These are phyloP conservation scores for Daldinia bambusicola DNA, from an alignment of 495 filamentous ascomycete genomes.

Conservation along the genomic window DNA sequence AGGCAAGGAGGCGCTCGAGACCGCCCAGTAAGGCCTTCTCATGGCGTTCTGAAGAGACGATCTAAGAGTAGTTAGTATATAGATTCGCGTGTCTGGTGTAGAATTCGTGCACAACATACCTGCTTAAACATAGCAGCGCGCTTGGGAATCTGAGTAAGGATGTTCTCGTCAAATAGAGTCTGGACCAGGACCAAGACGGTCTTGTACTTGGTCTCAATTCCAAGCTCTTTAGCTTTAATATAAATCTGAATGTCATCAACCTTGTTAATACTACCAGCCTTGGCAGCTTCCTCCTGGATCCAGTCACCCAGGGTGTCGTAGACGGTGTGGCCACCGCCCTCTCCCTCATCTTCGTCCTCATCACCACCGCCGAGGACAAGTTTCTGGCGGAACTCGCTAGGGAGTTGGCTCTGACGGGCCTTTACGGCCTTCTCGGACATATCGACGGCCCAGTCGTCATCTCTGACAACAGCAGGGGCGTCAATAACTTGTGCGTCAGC, in stretches of 20 bases:
- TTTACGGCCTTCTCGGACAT: conserved; percentile 94
- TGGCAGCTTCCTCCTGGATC: conserved; percentile 79
- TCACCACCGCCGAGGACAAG: conserved; percentile 80
- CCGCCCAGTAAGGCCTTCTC: conserved; percentile 98
- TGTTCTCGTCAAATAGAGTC: conserved; percentile 91
- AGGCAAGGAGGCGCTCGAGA: conserved; percentile 85
- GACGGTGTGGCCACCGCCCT: conserved; percentile 76
- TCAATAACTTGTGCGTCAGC: conserved; percentile 81
- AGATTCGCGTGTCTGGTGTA: background rate
- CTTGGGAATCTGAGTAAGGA: conserved; percentile 79
- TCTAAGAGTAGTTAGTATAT: conserved; percentile 60
- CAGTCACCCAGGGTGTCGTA: conserved; percentile 96
- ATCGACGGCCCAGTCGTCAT: conserved; percentile 94
- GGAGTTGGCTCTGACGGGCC: conserved; percentile 89
- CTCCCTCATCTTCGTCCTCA: conserved; percentile 83
- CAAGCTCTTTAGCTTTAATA: conserved; percentile 93
- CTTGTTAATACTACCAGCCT: conserved; percentile 75
- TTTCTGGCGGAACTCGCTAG: conserved; percentile 88
- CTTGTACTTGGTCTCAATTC: conserved; percentile 94
- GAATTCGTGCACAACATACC: conserved; percentile 54
- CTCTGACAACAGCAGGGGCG: conserved; percentile 70
- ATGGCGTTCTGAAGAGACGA: conserved; percentile 89
- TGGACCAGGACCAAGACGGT: conserved; percentile 91
- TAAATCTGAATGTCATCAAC: conserved; percentile 91
- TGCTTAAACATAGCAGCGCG: conserved; percentile 89